phyloP scores from a whole-genome alignment of 2,329 filamentous ascomycete species.

The Trichoderma sp. region DNA sequence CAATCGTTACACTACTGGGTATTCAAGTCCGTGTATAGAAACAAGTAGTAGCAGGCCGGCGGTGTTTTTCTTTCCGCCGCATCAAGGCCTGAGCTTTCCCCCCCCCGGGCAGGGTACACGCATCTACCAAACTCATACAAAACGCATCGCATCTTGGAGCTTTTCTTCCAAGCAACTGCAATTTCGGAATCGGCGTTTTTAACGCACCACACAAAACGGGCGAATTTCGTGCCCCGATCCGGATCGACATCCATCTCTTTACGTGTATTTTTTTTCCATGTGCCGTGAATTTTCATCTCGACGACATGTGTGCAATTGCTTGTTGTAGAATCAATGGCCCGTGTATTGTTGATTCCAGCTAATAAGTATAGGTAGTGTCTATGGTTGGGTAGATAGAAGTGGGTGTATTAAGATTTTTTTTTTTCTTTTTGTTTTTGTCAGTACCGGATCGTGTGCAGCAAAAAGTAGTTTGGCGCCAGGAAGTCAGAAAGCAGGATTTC shows the following conservation, averaged over 20 bases:
- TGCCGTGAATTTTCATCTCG: background rate
- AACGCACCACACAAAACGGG: background rate
- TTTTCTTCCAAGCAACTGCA: background rate
- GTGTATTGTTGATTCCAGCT: constrained; percentile 12
- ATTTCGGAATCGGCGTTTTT: background rate
- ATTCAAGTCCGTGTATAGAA: no score
- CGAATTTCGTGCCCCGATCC: background rate
- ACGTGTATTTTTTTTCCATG: constrained; percentile 5
- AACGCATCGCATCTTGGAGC: background rate
- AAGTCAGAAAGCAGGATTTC: background rate
- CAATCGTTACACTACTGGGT: background rate
- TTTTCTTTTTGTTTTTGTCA: background rate
- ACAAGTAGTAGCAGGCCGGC: no score
- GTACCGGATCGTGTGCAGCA: background rate
- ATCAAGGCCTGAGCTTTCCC: background rate
- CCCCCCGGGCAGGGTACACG: background rate
- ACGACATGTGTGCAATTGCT: background rate
- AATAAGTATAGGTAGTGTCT: background rate
- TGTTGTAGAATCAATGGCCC: constrained; percentile 7
- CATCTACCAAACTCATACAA: background rate
- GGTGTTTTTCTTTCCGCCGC: no score
- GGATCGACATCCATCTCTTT: background rate
- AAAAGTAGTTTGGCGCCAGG: background rate
- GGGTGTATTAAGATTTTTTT: background rate
- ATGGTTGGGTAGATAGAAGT: background rate